phyloP scores from a whole-genome alignment of 139 green algal genomes.

The Chlorella vulgaris region DNA sequence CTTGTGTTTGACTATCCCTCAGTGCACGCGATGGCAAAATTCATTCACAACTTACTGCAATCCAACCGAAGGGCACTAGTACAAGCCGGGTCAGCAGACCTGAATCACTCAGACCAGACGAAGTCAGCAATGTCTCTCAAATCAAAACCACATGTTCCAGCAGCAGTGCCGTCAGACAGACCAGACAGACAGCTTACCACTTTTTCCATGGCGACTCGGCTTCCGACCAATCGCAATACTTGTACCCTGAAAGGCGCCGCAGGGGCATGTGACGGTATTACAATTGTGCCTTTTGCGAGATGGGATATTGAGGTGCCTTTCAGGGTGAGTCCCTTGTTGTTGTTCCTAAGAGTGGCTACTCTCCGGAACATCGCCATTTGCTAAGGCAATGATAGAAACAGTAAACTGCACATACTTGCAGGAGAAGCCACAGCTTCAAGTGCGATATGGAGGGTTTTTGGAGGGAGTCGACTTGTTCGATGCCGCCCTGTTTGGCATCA shows the following conservation, averaged over 20 bases:
- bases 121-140: background rate
- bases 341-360: background rate
- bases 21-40: background rate
- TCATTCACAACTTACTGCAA: conserved; percentile 2
- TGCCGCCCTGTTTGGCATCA: conserved; percentile 62
- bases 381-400: background rate
- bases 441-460: conserved; percentile 14
- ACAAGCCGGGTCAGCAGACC: no score
- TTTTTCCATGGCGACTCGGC: background rate
- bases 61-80: background rate
- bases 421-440: background rate
- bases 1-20: conserved; percentile 73
- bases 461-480: conserved; percentile 67
- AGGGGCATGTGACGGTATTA: background rate
- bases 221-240: background rate
- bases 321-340: background rate
- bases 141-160: background rate
- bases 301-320: conserved; percentile 5
- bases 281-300: background rate
- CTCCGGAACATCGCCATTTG: no score
- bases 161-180: background rate
- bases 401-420: background rate
- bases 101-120: no score
- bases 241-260: background rate
- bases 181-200: background rate